Evolutionary conservation across 768 basidiomycete species (phyloP), one percentile per base, ranked within the genome.

Genomic region (Obba rivulosa): DNA sequence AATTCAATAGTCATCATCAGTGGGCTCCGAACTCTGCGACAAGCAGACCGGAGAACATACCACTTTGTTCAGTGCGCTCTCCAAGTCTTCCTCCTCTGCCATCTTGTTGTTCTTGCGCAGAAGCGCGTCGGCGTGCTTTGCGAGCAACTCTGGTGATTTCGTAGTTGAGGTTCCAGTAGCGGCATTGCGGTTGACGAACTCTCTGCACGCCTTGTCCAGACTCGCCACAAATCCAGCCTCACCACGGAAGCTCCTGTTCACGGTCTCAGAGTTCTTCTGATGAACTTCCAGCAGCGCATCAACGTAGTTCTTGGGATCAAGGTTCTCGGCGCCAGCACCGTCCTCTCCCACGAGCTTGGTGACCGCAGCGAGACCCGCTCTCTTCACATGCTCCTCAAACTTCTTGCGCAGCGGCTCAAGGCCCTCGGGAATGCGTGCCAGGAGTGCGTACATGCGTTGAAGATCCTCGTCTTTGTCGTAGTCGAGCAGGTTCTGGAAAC

Each of bases 381-480:
- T 80, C 77, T 95, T 96, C 62, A 98, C 95, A 65, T 96, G 93
- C 56, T 88, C 85, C 69, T 94, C 94, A 61, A 97, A 99, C 61
- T 81, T 85, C 74, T 87, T 88, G 59, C 92, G 79, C 46, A 97
- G 68, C 0, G 92, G 93, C 57, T 95, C 91, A 49, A 97, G 72
- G 5, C 94, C 95, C 57, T 92, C 85, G 16, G 83, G 81, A 51
- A 97, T 94, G 28, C 94, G 86, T 11, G 87, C 84, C 20, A 98
- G 74, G n/a, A 97, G 73, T 8, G 85, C 76, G 68, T 96, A 97
- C 91, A 97, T 96, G 37, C 94, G 79, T 57, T 91, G 91, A 37
- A 99, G 74, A 60, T 98, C 95, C 66, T 93, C 89, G 49, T 92
- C 87, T 66, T 93, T 91, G 67, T 97, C 95, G 64, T 78, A 92